Percentiles rank a stretch among this genome's conserved stretches.
Conservation (phyloP, 1,139 yeast species). For the Pneumocystis carinii region DNA sequence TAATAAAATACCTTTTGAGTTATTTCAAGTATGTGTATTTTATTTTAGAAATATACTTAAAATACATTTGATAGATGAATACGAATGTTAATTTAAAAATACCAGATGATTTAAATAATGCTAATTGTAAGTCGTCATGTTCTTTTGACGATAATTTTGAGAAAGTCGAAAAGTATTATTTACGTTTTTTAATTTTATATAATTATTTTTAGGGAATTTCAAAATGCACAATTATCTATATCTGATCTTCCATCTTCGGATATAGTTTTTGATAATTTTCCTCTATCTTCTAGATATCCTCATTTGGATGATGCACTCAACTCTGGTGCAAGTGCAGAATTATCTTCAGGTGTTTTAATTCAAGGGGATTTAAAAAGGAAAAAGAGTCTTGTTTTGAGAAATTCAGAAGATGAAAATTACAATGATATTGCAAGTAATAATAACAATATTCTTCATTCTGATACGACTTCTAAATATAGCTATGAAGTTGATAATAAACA, state of each 20-base stretch:
- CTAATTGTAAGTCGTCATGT: background rate
- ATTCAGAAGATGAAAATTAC: background rate
- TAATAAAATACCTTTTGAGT: background rate
- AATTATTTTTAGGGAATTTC: background rate
- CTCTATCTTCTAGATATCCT: background rate
- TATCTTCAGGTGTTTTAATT: background rate
- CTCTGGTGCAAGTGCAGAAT: slow-evolving; percentile 1
- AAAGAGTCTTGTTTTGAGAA: background rate
- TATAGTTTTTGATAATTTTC: background rate
- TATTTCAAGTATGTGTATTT: background rate
- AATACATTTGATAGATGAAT: background rate
- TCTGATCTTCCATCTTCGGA: slow-evolving; percentile 11
- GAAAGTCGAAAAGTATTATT: background rate
- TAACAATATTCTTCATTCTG: slow-evolving; percentile 14
- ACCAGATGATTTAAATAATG: background rate
- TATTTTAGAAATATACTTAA: background rate
- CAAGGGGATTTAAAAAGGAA: background rate
- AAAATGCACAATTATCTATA: slow-evolving; percentile 10
- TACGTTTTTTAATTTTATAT: background rate
- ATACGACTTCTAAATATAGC: slow-evolving; percentile 17
- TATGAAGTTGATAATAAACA: slow-evolving; percentile 23
- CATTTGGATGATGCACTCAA: slow-evolving; percentile 4
- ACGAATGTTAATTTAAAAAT: background rate
- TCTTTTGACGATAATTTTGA: background rate
- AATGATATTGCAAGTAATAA: slow-evolving; percentile 1